Conservation (phyloP, 108 stramenopile genomes). For the Tribonema minus region DNA sequence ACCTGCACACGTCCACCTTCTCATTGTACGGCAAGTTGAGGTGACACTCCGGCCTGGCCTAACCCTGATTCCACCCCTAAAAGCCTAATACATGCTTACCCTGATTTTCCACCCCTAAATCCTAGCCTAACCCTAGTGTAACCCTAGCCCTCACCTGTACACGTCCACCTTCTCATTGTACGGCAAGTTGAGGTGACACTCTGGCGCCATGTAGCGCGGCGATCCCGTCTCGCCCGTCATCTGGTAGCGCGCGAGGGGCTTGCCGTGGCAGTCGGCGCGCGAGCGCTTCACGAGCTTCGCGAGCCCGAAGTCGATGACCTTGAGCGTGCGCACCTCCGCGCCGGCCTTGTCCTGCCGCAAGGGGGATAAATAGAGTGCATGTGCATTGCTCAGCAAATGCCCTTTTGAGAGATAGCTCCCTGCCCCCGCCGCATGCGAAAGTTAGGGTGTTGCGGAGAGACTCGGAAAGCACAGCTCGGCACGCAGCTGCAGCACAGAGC, state of each 20-base stretch:
- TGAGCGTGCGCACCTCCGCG: slow-evolving; percentile 78
- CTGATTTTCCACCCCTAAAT: too few relatives aligned
- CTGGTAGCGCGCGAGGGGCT: slow-evolving; percentile 21
- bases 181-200: slow-evolving; percentile 33
- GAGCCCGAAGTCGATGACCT: slow-evolving; percentile 91
- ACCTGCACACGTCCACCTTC: neutral
- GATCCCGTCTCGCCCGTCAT: slow-evolving; percentile 63
- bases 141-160: neutral
- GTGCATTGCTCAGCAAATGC: too few relatives aligned
- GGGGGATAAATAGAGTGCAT: too few relatives aligned
- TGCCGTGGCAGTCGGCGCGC: neutral
- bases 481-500: too few relatives aligned
- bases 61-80: too few relatives aligned
- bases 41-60: slow-evolving; percentile 33
- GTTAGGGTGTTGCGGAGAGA: too few relatives aligned
- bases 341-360: slow-evolving; percentile 51
- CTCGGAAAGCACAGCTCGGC: too few relatives aligned
- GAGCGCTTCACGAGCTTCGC: slow-evolving; percentile 57
- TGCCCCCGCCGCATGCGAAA: too few relatives aligned
- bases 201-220: slow-evolving; percentile 37
- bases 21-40: slow-evolving; percentile 41
- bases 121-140: too few relatives aligned
- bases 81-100: too few relatives aligned
- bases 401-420: too few relatives aligned
- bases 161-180: slow-evolving; percentile 21